A percentile compares a stretch with the other conserved stretches of the same genome.
Conservation (phyloP, 1,284 basidiomycete genomes). For the Xerocomus minutiporus region DNA sequence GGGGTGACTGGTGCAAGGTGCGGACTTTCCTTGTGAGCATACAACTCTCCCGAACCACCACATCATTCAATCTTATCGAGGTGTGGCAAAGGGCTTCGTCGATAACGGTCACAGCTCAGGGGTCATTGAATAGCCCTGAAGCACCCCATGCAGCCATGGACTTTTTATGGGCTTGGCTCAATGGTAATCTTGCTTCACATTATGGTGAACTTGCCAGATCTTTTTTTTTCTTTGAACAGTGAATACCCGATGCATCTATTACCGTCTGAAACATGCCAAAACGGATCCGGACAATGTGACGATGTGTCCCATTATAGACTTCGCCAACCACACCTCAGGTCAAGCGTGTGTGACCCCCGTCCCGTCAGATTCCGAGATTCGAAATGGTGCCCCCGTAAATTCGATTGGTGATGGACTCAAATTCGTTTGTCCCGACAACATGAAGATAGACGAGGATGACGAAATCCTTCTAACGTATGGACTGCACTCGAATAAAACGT, state of each 20-base stretch:
- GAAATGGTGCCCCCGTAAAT: conserved; percentile 36
- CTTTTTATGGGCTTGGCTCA: conserved; percentile 85
- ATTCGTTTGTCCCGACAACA: conserved; percentile 48
- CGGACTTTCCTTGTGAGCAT: conserved; percentile 44
- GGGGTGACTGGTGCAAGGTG: conserved; percentile 54
- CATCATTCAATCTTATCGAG: conserved; percentile 1
- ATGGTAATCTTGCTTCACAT: conserved; percentile 44
- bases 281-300: conserved; percentile 72
- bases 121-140: conserved; percentile 14
- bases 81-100: conserved; percentile 11
- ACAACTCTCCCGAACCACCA: background rate
- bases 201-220: conserved; percentile 6
- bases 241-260: conserved; percentile 82
- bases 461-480: conserved; percentile 78
- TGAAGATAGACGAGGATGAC: conserved; percentile 43
- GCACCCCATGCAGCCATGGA: conserved; percentile 5
- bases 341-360: conserved; percentile 42
- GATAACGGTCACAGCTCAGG: background rate
- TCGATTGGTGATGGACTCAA: conserved; percentile 45
- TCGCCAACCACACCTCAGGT: conserved; percentile 68
- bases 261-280: conserved; percentile 53
- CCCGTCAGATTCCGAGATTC: conserved; percentile 36
- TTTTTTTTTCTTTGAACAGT: conserved; percentile 44
- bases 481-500: conserved; percentile 61
- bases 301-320: conserved; percentile 80